A percentile compares a stretch with the other conserved stretches of the same genome.
Evolutionary conservation across 1,284 basidiomycete genomes (phyloP).

Genomic region (Cryptococcus sp.): DNA sequence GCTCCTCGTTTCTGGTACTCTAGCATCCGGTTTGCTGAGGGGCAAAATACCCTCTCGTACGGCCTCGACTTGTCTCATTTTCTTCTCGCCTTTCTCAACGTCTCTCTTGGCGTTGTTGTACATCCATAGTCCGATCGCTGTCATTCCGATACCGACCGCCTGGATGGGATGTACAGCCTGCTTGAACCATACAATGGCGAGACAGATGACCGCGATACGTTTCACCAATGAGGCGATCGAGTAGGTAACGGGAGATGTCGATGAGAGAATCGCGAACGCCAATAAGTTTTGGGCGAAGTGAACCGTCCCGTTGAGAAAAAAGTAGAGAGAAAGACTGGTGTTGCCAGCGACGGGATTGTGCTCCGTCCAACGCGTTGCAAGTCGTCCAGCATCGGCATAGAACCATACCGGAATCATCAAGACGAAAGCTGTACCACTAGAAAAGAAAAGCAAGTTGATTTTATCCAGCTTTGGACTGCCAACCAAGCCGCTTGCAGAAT

Average conservation of each 20-base stretch:
- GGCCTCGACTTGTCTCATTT: conserved; percentile 77
- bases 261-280: conserved; percentile 91
- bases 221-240: conserved; percentile 97
- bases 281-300: conserved; percentile 97
- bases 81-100: conserved; percentile 87
- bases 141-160: conserved; percentile 77
- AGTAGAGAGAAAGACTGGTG: conserved; percentile 56
- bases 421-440: conserved; percentile 86
- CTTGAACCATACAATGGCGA: conserved; percentile 95
- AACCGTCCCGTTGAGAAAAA: conserved; percentile 87
- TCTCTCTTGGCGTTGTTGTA: conserved; percentile 92
- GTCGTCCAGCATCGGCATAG: conserved; percentile 70
- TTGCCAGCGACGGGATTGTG: conserved; percentile 8
- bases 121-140: conserved; percentile 87
- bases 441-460: conserved; percentile 92
- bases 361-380: conserved; percentile 52
- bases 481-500: conserved; percentile 10
- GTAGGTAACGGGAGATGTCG: conserved; percentile 97
- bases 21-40: conserved; percentile 25
- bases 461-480: conserved; percentile 73
- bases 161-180: conserved; percentile 82
- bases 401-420: conserved; percentile 93
- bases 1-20: conserved; percentile 12
- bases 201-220: conserved; percentile 94
- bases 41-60: conserved; percentile 56